phyloP scores from a whole-genome alignment of 202 grass and related monocot species.

The Dendrocalamus latiflorus region DNA sequence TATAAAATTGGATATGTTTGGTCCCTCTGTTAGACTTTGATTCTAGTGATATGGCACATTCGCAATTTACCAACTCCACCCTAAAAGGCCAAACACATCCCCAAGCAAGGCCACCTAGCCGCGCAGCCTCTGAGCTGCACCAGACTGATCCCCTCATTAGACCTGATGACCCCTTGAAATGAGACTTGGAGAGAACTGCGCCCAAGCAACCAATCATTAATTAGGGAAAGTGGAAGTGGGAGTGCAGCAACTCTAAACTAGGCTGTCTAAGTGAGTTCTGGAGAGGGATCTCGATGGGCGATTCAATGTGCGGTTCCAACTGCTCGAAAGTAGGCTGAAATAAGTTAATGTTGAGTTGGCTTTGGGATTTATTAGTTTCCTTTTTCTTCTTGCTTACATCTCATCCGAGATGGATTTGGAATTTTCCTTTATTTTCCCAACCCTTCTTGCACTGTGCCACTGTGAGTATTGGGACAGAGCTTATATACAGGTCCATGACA shows the following conservation, averaged over 20 bases:
- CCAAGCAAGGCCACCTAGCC: conserved; percentile 13
- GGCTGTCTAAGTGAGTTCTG: background rate
- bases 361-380: conserved; percentile 19
- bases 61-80: background rate
- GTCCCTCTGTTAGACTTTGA: background rate
- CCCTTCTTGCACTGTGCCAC: background rate
- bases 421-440: background rate
- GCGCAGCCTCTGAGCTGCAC: background rate
- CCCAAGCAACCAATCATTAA: background rate
- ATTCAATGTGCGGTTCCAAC: background rate
- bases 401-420: background rate
- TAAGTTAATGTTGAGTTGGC: background rate
- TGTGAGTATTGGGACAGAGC: background rate
- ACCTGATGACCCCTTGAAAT: background rate
- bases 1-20: background rate
- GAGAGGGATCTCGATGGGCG: background rate
- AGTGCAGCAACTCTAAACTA: background rate
- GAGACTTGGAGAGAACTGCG: background rate
- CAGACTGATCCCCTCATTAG: background rate
- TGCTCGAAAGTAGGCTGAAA: background rate
- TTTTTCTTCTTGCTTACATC: background rate
- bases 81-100: background rate
- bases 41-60: conserved; percentile 5
- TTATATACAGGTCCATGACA: background rate
- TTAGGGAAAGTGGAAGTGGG: background rate